Evolutionary conservation across 805 yeast species (phyloP).

Genomic region (Crinitomyces ghanaensis): DNA sequence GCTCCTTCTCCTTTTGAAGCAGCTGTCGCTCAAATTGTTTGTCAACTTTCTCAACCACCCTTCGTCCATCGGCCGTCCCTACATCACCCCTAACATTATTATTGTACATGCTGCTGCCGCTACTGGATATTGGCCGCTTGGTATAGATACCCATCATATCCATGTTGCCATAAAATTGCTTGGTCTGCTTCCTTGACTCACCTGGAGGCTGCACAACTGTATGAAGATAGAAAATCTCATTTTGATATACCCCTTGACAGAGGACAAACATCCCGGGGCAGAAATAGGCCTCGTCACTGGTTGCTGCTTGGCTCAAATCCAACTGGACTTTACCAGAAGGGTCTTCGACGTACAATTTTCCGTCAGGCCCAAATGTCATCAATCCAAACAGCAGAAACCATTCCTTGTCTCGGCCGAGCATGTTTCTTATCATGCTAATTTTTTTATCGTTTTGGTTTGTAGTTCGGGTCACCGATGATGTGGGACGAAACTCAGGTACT

Average conservation of each 20-base stretch:
- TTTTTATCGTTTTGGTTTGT: conserved; percentile 14
- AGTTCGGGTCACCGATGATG: too few relatives aligned
- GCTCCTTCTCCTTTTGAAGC: conserved; percentile 42
- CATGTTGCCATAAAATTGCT: conserved; percentile 64
- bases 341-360: conserved; percentile 72
- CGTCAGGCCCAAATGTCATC: conserved; percentile 49
- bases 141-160: conserved; percentile 52
- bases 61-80: conserved; percentile 6
- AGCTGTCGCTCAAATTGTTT: conserved; percentile 44
- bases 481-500: conserved; percentile 30
- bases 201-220: conserved; percentile 81
- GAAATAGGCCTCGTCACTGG: conserved; percentile 51
- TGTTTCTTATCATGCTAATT: conserved; percentile 67
- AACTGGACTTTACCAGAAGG: conserved; percentile 62
- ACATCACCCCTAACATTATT: too few relatives aligned
- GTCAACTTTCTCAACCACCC: conserved; percentile 46
- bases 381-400: conserved; percentile 72
- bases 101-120: too few relatives aligned
- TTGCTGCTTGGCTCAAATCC: conserved; percentile 44
- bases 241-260: conserved; percentile 68
- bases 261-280: conserved; percentile 72
- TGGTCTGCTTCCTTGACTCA: conserved; percentile 55
- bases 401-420: conserved; percentile 74
- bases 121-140: too few relatives aligned
- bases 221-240: conserved; percentile 50